Conservation (phyloP, 441 rosid species). For the Adansonia rubrostipa region DNA sequence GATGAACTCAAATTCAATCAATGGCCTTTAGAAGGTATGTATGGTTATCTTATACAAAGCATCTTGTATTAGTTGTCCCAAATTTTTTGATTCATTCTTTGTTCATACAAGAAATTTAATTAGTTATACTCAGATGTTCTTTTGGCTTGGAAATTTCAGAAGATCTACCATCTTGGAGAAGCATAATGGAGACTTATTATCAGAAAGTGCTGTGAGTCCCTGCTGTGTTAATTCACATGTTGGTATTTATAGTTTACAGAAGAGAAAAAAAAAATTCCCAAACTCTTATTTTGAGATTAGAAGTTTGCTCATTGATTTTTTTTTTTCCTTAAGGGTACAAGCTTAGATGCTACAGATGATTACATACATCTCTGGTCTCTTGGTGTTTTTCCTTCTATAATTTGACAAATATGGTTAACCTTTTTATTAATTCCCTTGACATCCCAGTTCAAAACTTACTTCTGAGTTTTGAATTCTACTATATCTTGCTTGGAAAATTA, state of each 20-base stretch:
- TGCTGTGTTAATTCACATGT: background rate
- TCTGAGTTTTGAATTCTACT: background rate
- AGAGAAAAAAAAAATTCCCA: background rate
- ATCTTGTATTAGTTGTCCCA: background rate
- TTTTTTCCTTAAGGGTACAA: too few relatives aligned
- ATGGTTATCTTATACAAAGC: background rate
- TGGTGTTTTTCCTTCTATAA: background rate
- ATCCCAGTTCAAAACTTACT: background rate
- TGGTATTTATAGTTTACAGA: background rate
- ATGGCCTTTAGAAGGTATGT: constrained; percentile 18
- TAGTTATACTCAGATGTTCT: background rate
- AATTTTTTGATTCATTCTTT: background rate
- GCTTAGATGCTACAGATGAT: too few relatives aligned
- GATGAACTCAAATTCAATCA: constrained; percentile 20
- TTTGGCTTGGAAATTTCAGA: constrained; percentile 53
- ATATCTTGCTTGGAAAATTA: background rate
- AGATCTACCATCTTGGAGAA: constrained; percentile 70
- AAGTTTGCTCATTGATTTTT: too few relatives aligned
- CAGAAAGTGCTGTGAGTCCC: constrained; percentile 42
- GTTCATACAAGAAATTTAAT: background rate
- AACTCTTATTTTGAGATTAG: too few relatives aligned
- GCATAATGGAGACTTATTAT: constrained; percentile 64
- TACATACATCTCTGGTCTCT: too few relatives aligned
- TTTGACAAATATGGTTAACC: background rate
- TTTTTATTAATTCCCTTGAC: background rate